phyloP scores from a whole-genome alignment of 2,329 filamentous ascomycete species.

The Apiospora pterosperma region DNA sequence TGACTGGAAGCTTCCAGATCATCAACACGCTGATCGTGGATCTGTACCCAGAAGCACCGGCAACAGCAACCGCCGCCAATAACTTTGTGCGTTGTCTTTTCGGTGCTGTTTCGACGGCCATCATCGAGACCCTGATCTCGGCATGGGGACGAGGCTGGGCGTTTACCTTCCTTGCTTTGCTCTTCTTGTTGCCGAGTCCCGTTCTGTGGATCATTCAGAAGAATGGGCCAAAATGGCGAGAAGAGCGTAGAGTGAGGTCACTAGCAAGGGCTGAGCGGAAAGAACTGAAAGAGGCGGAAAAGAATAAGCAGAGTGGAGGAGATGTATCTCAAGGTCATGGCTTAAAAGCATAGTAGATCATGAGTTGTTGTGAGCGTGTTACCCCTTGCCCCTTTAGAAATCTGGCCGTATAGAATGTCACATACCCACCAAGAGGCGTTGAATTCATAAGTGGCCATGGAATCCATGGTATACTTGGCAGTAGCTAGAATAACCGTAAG shows the following conservation, averaged over 20 bases:
- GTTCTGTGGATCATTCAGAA: conserved; percentile 46
- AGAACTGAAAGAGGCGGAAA: conserved; percentile 19
- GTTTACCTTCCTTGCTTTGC: conserved; percentile 55
- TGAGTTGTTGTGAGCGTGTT: not conserved
- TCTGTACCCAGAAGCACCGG: conserved; percentile 56
- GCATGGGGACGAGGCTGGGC: conserved; percentile 59
- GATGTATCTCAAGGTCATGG: not conserved
- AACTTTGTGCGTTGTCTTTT: conserved; percentile 61
- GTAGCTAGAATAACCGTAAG: not conserved
- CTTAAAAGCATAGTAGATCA: not conserved
- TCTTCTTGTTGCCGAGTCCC: conserved; percentile 47
- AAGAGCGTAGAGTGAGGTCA: conserved; percentile 42
- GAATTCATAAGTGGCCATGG: not conserved
- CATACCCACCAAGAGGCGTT: not conserved
- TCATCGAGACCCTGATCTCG: conserved; percentile 56
- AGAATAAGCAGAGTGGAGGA: conserved; percentile 12
- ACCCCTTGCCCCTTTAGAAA: not conserved
- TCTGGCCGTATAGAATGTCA: not conserved
- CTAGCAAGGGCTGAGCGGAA: conserved; percentile 26
- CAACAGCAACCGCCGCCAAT: conserved; percentile 61
- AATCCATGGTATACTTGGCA: not conserved
- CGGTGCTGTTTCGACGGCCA: conserved; percentile 55
- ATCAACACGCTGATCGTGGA: conserved; percentile 64
- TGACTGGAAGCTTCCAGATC: conserved; percentile 61
- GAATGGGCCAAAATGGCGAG: conserved; percentile 47